Percentiles rank a stretch among this genome's conserved stretches.
These are phyloP conservation scores for Chlorociboria aeruginascens DNA, from an alignment of 495 filamentous ascomycete genomes.

Conservation along the genomic window DNA sequence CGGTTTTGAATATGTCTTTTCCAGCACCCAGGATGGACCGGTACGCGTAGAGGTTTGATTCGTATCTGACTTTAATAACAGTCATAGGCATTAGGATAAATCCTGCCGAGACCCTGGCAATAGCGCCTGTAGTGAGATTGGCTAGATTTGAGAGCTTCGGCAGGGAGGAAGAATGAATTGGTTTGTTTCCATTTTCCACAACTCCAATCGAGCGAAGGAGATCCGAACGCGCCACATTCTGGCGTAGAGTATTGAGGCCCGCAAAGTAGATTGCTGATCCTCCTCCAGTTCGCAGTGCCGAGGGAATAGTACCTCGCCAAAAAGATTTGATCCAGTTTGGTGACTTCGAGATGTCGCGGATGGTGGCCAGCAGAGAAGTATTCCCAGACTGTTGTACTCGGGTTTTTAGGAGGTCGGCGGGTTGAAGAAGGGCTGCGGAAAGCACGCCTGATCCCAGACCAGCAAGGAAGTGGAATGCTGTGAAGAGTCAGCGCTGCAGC, in stretches of 20 bases:
- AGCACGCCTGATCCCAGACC: slow-evolving; percentile 79
- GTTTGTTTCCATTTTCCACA: slow-evolving; percentile 10
- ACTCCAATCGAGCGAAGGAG: slow-evolving; percentile 21
- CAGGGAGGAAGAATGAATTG: slow-evolving; percentile 55
- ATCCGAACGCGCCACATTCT: slow-evolving; percentile 45
- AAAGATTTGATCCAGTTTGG: slow-evolving; percentile 50
- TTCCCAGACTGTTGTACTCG: slow-evolving; percentile 73
- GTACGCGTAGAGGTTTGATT: slow-evolving; percentile 76
- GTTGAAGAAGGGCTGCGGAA: slow-evolving; percentile 84
- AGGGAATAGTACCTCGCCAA: slow-evolving; percentile 91
- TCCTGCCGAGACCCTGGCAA: slow-evolving; percentile 72
- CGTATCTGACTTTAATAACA: slow-evolving; percentile 93
- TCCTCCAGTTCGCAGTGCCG: slow-evolving; percentile 81
- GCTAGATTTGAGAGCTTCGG: slow-evolving; percentile 75
- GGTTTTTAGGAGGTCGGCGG: slow-evolving; percentile 92
- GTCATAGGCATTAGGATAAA: slow-evolving; percentile 94
- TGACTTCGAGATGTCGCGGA: slow-evolving; percentile 55
- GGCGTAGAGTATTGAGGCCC: slow-evolving; percentile 69
- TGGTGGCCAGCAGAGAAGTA: slow-evolving; percentile 51
- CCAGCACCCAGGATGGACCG: slow-evolving; percentile 60
- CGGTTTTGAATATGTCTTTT: slow-evolving; percentile 57
- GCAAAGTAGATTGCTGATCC: slow-evolving; percentile 94
- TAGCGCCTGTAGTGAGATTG: slow-evolving; percentile 75
- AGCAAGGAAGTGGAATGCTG: slow-evolving; percentile 50
- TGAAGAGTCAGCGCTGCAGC: not conserved